phyloP scores from a whole-genome alignment of 805 yeast genomes.

The Teunomyces kruisii region DNA sequence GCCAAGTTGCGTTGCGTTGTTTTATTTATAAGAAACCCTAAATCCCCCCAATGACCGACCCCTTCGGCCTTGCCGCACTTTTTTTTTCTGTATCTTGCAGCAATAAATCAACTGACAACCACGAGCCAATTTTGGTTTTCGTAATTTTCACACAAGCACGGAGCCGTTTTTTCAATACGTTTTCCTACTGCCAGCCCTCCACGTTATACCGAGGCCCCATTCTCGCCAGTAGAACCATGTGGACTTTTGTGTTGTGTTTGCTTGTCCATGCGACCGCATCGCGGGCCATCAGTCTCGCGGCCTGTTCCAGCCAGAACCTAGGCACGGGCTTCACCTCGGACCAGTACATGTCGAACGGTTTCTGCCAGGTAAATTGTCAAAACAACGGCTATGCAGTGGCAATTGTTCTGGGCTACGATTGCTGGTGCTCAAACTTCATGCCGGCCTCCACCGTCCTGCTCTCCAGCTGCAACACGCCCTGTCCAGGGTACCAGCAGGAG shows the following conservation, averaged over 20 bases:
- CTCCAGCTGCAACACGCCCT: slow-evolving; percentile 33
- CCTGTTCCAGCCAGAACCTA: slow-evolving; percentile 26
- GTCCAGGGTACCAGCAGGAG: slow-evolving; percentile 49
- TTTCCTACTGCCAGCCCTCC: no score
- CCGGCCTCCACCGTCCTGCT: slow-evolving; percentile 43
- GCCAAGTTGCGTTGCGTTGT: neutral
- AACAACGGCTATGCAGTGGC: slow-evolving; percentile 49
- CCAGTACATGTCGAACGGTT: slow-evolving; percentile 48
- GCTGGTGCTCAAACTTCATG: slow-evolving; percentile 61
- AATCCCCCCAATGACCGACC: neutral
- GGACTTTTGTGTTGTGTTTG: neutral
- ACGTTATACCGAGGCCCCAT: no score
- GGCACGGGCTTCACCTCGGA: slow-evolving; percentile 14
- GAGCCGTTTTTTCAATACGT: no score
- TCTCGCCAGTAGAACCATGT: neutral
- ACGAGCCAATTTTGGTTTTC: neutral
- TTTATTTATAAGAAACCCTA: neutral
- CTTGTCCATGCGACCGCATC: slow-evolving; percentile 1
- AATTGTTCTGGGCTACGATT: slow-evolving; percentile 47
- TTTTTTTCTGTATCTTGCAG: neutral
- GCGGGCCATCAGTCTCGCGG: slow-evolving; percentile 7
- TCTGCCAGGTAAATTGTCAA: slow-evolving; percentile 47
- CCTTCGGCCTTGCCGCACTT: neutral
- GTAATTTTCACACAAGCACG: neutral
- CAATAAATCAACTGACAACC: neutral